phyloP scores from a whole-genome alignment of 1,284 basidiomycete genomes.

The Moniliella sp. region DNA sequence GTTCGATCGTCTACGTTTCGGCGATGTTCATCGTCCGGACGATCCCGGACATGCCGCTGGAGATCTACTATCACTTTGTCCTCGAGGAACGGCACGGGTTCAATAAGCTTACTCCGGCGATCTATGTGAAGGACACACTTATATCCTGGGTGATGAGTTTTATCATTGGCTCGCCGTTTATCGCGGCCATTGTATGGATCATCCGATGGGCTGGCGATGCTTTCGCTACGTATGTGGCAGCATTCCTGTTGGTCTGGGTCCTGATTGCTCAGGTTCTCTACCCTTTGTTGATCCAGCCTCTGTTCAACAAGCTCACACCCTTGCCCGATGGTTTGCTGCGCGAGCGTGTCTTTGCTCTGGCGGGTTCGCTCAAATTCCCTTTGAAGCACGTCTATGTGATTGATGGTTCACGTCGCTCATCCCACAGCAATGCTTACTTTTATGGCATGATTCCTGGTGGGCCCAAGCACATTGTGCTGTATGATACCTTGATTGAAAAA shows the following conservation, averaged over 20 bases:
- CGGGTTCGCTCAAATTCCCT: conserved; percentile 55
- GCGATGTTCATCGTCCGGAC: conserved; percentile 17
- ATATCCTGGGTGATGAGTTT: conserved; percentile 58
- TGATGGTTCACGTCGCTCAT: conserved; percentile 79
- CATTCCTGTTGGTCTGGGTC: conserved; percentile 44
- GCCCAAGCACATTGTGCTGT: conserved; percentile 52
- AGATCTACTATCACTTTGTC: conserved; percentile 67
- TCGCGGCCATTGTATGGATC: conserved; percentile 64
- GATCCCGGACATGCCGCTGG: conserved; percentile 47
- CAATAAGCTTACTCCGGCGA: conserved; percentile 63
- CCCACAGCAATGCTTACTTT: conserved; percentile 63
- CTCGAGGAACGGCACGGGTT: conserved; percentile 87
- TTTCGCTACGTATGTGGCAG: conserved; percentile 26
- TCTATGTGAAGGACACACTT: conserved; percentile 49
- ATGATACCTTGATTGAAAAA: conserved; percentile 82
- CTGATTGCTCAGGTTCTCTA: conserved; percentile 39
- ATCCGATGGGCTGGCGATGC: conserved; percentile 63
- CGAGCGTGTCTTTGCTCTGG: conserved; percentile 22
- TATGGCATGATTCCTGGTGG: conserved; percentile 26
- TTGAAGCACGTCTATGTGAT: conserved; percentile 86
- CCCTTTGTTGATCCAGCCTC: conserved; percentile 62
- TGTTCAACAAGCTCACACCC: conserved; percentile 89
- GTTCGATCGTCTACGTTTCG: conserved; percentile 52
- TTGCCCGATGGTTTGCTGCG: conserved; percentile 37
- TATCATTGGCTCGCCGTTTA: conserved; percentile 62